Evolutionary conservation across 2,329 filamentous ascomycete species (phyloP).

Genomic region (Cyphellophora attinorum): DNA sequence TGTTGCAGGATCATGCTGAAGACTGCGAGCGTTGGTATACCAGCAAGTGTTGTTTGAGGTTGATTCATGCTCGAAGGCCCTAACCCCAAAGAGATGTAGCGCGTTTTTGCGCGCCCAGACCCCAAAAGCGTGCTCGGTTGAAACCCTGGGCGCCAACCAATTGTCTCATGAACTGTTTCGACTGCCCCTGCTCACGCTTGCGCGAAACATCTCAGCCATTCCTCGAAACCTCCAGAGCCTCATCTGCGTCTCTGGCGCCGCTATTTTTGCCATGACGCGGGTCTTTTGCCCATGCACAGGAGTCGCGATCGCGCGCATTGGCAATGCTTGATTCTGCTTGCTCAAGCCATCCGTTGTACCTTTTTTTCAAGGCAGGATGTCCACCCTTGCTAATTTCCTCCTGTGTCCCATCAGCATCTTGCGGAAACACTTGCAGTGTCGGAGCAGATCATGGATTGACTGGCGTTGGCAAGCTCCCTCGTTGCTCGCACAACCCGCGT

Average conservation of each 20-base stretch:
- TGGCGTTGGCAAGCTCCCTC: background rate
- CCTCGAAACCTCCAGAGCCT: slow-evolving; percentile 14
- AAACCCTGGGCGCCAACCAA: no score
- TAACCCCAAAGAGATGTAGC: no score
- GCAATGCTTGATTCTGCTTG: slow-evolving; percentile 13
- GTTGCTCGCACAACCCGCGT: background rate
- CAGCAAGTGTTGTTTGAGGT: no score
- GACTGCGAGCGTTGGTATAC: no score
- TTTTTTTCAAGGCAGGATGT: background rate
- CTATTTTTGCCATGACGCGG: background rate
- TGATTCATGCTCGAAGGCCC: no score
- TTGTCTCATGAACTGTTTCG: no score
- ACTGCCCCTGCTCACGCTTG: background rate
- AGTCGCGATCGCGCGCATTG: slow-evolving; percentile 12
- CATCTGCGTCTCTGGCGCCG: slow-evolving; percentile 10
- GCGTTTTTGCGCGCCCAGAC: no score
- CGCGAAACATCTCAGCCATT: slow-evolving; percentile 1
- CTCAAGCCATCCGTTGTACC: slow-evolving; percentile 1
- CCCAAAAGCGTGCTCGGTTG: no score
- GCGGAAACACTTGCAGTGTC: slow-evolving; percentile 17
- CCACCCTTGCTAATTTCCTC: background rate
- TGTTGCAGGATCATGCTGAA: no score
- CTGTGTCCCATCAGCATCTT: slow-evolving; percentile 1
- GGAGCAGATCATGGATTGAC: slow-evolving; percentile 14
- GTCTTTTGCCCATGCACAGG: slow-evolving; percentile 7